Conservation (phyloP, 495 filamentous ascomycete genomes). For the Aspergillus egyptiacus region DNA sequence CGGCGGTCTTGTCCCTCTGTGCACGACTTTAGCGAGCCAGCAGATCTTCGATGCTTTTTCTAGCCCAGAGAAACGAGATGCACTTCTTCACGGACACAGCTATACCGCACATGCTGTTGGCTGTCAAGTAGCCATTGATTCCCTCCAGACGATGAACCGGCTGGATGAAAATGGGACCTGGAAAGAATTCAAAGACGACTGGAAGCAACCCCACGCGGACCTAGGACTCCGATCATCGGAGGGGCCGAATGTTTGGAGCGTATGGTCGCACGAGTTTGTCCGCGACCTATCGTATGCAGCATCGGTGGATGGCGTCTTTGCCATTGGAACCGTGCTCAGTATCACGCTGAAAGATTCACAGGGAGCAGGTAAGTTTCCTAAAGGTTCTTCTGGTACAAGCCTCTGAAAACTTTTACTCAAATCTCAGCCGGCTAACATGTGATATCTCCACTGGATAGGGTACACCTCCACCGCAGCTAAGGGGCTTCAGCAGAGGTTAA, state of each 20-base stretch:
- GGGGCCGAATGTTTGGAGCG: constrained; percentile 53
- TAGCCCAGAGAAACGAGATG: constrained; percentile 61
- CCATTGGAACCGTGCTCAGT: constrained; percentile 64
- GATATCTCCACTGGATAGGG: constrained; percentile 32
- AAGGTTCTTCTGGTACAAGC: not conserved
- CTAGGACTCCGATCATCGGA: not conserved
- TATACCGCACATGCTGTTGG: constrained; percentile 76
- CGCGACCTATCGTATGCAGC: constrained; percentile 45
- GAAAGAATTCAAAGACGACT: constrained; percentile 40
- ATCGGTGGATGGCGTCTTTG: constrained; percentile 57
- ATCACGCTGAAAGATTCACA: constrained; percentile 50
- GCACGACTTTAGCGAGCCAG: constrained; percentile 61
- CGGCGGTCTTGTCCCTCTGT: constrained; percentile 69
- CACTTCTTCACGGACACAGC: constrained; percentile 72
- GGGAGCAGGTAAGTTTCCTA: constrained; percentile 38
- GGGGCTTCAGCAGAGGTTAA: constrained; percentile 51
- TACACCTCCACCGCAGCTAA: constrained; percentile 63
- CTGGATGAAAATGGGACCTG: constrained; percentile 50
- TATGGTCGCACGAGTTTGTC: constrained; percentile 57
- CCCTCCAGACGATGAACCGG: constrained; percentile 46
- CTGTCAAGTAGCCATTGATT: constrained; percentile 61
- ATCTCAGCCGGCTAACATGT: constrained; percentile 17
- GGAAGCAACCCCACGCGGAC: constrained; percentile 20
- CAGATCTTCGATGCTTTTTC: constrained; percentile 66
- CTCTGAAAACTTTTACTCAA: not conserved